Conservation (phyloP, 768 basidiomycete species). For the Trametes cingulata region DNA sequence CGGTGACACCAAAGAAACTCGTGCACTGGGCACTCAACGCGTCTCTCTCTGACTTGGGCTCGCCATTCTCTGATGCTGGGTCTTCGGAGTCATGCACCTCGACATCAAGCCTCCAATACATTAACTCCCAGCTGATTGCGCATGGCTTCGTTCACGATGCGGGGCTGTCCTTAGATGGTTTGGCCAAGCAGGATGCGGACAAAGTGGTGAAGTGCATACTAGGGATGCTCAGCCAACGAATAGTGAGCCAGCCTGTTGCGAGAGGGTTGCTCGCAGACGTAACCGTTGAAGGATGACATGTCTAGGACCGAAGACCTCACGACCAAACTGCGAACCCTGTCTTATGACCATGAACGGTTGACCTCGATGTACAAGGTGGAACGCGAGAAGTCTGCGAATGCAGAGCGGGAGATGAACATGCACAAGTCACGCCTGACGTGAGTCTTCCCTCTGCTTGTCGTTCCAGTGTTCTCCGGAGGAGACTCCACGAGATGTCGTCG, state of each 20-base stretch:
- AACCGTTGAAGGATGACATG: slow-evolving; percentile 62
- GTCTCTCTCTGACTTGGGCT: slow-evolving; percentile 37
- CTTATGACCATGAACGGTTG: slow-evolving; percentile 81
- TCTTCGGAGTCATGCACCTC: slow-evolving; percentile 51
- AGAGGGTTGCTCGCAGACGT: not conserved
- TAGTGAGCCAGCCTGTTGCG: slow-evolving; percentile 49
- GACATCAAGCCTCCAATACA: slow-evolving; percentile 68
- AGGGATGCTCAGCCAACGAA: slow-evolving; percentile 70
- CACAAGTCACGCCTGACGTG: slow-evolving; percentile 74
- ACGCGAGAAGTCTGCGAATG: slow-evolving; percentile 62
- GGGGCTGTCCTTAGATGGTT: slow-evolving; percentile 68
- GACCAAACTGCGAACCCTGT: slow-evolving; percentile 72
- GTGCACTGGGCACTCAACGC: slow-evolving; percentile 54
- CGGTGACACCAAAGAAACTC: slow-evolving; percentile 44
- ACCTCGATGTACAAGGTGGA: slow-evolving; percentile 60
- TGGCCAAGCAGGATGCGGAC: slow-evolving; percentile 56
- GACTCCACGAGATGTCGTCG: too few species aligned
- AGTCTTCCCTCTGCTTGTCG: slow-evolving; percentile 39
- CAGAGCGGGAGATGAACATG: slow-evolving; percentile 76
- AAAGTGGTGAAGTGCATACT: slow-evolving; percentile 73
- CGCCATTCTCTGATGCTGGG: slow-evolving; percentile 33
- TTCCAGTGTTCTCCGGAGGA: too few species aligned
- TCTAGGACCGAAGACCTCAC: slow-evolving; percentile 72
- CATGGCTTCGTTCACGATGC: slow-evolving; percentile 72
- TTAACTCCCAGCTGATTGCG: slow-evolving; percentile 80